Percentiles rank a stretch among this genome's conserved stretches.
Evolutionary conservation across 1,284 basidiomycete genomes (phyloP).

Genomic region (Vanrija humicola): DNA sequence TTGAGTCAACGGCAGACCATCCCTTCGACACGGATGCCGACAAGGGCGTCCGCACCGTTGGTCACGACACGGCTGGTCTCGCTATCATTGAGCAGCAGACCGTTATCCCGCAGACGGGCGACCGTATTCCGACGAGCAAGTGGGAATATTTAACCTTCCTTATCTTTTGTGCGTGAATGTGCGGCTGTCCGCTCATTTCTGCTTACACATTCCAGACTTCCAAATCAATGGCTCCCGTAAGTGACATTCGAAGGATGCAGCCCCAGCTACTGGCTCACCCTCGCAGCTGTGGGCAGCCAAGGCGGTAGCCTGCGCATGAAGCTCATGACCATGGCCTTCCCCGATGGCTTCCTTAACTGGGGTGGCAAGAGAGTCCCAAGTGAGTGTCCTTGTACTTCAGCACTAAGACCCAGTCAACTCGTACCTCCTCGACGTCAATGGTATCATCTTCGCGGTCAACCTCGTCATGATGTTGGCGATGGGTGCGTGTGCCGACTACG

Average conservation of each 20-base stretch:
- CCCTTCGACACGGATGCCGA: no score
- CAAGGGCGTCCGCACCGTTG: neutral
- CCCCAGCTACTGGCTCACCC: conserved; percentile 1
- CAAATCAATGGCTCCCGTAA: conserved; percentile 3
- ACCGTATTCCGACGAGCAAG: conserved; percentile 10
- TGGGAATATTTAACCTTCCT: conserved; percentile 12
- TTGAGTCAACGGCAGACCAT: no score
- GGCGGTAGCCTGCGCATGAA: conserved; percentile 1
- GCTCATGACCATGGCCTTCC: conserved; percentile 3
- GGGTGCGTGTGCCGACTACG: conserved; percentile 21
- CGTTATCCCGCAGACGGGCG: conserved; percentile 10
- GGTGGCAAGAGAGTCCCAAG: neutral
- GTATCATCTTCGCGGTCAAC: conserved; percentile 17
- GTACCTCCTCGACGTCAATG: conserved; percentile 20
- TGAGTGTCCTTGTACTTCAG: neutral
- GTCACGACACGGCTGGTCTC: conserved; percentile 3
- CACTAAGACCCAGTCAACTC: conserved; percentile 8
- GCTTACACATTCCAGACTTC: neutral
- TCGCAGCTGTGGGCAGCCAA: neutral
- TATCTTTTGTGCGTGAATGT: conserved; percentile 8
- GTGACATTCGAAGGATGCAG: no score
- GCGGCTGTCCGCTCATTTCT: no score
- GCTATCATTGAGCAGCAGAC: conserved; percentile 13
- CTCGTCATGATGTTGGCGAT: conserved; percentile 12
- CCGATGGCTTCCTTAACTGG: neutral